These are phyloP conservation scores for Coriaria nepalensis DNA, from an alignment of 306 rosid genomes.

Conservation along the genomic window DNA sequence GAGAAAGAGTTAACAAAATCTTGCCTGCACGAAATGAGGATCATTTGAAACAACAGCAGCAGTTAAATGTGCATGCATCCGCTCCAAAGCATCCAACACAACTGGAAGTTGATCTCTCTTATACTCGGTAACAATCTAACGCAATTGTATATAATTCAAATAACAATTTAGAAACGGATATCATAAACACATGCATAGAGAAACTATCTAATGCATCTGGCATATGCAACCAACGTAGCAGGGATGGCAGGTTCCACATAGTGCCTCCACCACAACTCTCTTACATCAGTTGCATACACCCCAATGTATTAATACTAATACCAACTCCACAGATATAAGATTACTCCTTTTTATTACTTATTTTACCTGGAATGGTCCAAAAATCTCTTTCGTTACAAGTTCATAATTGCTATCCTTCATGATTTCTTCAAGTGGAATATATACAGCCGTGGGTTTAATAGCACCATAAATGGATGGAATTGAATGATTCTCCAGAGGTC, in stretches of 20 bases:
- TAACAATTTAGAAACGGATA: too few relatives aligned
- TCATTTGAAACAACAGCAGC: constrained; percentile 95
- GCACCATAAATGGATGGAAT: constrained; percentile 82
- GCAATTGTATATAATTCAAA: too few relatives aligned
- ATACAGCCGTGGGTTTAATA: constrained; percentile 71
- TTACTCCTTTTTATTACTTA: constrained; percentile 1
- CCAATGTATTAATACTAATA: too few relatives aligned
- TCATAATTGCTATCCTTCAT: constrained; percentile 57
- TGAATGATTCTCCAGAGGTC: constrained; percentile 58
- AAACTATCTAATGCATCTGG: too few relatives aligned
- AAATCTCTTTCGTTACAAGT: constrained; percentile 83
- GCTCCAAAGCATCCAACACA: constrained; percentile 76
- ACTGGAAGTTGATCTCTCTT: constrained; percentile 49
- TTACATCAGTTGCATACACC: too few relatives aligned
- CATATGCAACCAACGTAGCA: too few relatives aligned
- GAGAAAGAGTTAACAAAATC: constrained; percentile 12
- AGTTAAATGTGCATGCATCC: constrained; percentile 82
- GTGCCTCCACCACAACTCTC: too few relatives aligned
- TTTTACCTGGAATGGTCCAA: constrained; percentile 90
- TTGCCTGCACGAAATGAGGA: constrained; percentile 66
- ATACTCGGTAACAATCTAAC: constrained; percentile 73
- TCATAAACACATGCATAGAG: too few relatives aligned
- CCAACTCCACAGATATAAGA: too few relatives aligned
- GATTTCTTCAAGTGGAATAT: constrained; percentile 77
- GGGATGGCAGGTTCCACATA: too few relatives aligned